Evolutionary conservation across 1,139 yeast species (phyloP).

Genomic region (Debaryomycetaceae sp.): DNA sequence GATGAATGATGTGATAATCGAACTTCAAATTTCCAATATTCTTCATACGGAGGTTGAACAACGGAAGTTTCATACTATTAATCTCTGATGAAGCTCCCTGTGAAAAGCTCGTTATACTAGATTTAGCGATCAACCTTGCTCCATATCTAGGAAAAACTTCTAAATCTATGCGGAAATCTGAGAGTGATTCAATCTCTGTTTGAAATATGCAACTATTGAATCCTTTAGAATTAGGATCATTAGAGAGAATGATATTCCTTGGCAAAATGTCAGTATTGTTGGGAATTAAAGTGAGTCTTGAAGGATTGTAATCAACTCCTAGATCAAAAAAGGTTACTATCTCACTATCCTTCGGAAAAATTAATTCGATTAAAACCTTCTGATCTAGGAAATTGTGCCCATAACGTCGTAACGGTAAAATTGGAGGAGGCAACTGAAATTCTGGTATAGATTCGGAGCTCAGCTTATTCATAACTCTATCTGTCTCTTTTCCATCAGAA

Average conservation of each 20-base stretch:
- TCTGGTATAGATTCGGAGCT: constrained; percentile 81
- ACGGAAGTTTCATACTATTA: constrained; percentile 60
- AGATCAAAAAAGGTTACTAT: constrained; percentile 52
- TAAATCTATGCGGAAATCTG: constrained; percentile 74
- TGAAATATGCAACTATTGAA: constrained; percentile 71
- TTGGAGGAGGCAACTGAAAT: constrained; percentile 90
- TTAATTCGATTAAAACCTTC: constrained; percentile 76
- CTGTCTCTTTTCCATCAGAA: neutral
- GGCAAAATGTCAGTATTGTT: constrained; percentile 75
- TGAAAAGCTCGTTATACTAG: constrained; percentile 68
- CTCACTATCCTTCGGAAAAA: constrained; percentile 53
- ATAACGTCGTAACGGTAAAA: constrained; percentile 85
- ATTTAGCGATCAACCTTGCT: constrained; percentile 83
- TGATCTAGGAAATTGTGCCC: constrained; percentile 95
- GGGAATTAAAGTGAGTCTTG: constrained; percentile 73
- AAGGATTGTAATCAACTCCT: constrained; percentile 45
- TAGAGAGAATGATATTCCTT: constrained; percentile 75
- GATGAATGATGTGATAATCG: constrained; percentile 79
- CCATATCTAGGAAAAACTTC: constrained; percentile 95
- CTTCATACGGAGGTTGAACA: constrained; percentile 77
- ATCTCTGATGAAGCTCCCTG: constrained; percentile 43
- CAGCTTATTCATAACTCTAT: constrained; percentile 16
- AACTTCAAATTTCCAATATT: constrained; percentile 80
- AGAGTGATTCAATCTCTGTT: constrained; percentile 66
- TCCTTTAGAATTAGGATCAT: constrained; percentile 62